Conservation (phyloP, 169 alveolate species). For the Plasmodium blacklocki region DNA sequence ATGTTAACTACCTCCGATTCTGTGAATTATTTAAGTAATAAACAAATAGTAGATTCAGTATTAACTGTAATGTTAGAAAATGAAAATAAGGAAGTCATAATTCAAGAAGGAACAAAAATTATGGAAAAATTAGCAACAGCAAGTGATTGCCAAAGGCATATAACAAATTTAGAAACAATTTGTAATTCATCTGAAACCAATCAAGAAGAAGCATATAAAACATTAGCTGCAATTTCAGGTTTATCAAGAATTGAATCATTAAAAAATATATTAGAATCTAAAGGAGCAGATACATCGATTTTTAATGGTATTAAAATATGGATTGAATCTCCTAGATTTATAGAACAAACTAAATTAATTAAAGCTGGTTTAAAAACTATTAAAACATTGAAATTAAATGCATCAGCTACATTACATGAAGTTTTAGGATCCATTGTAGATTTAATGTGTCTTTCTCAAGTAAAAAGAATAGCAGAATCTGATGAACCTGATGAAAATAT, state of each 20-base stretch:
- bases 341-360: constrained; percentile 86
- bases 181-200: constrained; percentile 84
- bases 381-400: constrained; percentile 80
- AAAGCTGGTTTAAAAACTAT: constrained; percentile 88
- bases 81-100: constrained; percentile 87
- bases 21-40: constrained; percentile 86
- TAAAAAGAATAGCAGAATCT: constrained; percentile 88
- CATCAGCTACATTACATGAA: constrained; percentile 76
- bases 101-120: constrained; percentile 88
- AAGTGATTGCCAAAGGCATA: constrained; percentile 89
- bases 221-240: constrained; percentile 93
- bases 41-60: constrained; percentile 87
- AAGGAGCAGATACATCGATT: constrained; percentile 78
- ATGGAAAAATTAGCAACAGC: constrained; percentile 91
- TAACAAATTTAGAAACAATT: constrained; percentile 82
- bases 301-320: constrained; percentile 85
- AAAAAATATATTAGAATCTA: constrained; percentile 77
- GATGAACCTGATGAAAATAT: constrained; percentile 91
- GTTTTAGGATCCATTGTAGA: constrained; percentile 79
- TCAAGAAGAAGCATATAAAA: constrained; percentile 89
- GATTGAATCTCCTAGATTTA: constrained; percentile 88
- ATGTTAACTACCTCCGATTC: constrained; percentile 89
- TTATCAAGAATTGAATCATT: constrained; percentile 86
- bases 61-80: constrained; percentile 92
- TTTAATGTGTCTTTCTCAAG: constrained; percentile 87